Base-by-base conservation (phyloP, 2,329 filamentous ascomycete species). In the Aspergillus costaricaensis region DNA sequence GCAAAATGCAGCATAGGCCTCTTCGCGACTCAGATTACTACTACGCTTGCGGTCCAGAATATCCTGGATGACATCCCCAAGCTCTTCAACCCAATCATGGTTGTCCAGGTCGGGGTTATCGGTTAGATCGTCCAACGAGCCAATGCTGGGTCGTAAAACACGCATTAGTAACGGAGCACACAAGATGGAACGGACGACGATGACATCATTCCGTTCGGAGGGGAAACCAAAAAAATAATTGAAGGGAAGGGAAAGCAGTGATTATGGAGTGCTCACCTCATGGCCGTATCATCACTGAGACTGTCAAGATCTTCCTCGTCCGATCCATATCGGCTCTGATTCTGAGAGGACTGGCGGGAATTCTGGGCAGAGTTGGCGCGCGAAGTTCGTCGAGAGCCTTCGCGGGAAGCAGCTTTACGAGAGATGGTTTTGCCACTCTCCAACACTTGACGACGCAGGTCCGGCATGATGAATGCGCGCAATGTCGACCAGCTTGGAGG, bases 21-120 rank as follows among this genome's bases (percentile, higher is more conserved):
- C 81, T 68, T 92, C 89, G 55, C 92, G 86, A 21, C 87, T 86
- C 63, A 90, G 85, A 23, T 83, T 85, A 65, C 88, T 92, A 75
- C 88, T 91, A 65, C 89, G 87, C 81, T 96, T 96, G 68, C 91
- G 88, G 67, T 91, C 86, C 57, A 89, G 82, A 27, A 96, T 85
- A 66, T 90, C 87, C 51, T 88, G 82, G 63, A 96, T 87, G 60
- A 88, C 85, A 63, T 88, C 84, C 27, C 83, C 80, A 36, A 93
- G 77, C 59, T 86, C 83, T 15, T 85, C 78, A 49, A 86, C 83
- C 84, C 90, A 91, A 19, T 80, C 79, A 25, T 83, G 82, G 52
- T 81, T 77, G 12, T 84, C 82, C 55, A 55, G 17, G 4, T 86
- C 84, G n/a, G 81, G 81, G 47, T 78, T 78, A 48, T 82, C 79